Percentiles rank a stretch among this genome's conserved stretches.
Evolutionary conservation across 2,329 filamentous ascomycete species (phyloP).

Genomic region (Xenoacremonium recifei): DNA sequence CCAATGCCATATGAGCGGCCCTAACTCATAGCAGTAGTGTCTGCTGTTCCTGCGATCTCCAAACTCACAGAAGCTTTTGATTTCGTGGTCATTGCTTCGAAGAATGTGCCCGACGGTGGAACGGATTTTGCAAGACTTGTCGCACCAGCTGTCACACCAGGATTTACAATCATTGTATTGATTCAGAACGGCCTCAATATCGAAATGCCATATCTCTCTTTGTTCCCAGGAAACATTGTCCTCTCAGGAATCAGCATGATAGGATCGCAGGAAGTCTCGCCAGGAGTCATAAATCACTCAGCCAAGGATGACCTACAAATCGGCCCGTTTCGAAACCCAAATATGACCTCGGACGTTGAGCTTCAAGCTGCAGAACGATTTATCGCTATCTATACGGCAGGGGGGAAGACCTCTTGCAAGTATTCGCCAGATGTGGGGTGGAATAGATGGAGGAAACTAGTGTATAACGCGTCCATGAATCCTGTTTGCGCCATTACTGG

Average conservation of each 20-base stretch:
- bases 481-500: conserved; percentile 49
- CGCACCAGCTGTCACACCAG: conserved; percentile 48
- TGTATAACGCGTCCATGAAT: conserved; percentile 56
- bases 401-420: conserved; percentile 41
- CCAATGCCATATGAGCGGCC: too few relatives aligned
- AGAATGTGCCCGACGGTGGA: conserved; percentile 54
- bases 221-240: conserved; percentile 51
- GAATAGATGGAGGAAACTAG: conserved; percentile 49
- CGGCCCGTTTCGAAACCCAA: conserved; percentile 45
- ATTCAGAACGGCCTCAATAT: conserved; percentile 66
- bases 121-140: conserved; percentile 50
- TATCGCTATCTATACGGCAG: conserved; percentile 44
- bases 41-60: too few relatives aligned
- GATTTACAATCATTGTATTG: conserved; percentile 53
- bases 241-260: conserved; percentile 54
- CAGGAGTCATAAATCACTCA: conserved; percentile 51
- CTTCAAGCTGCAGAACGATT: conserved; percentile 39
- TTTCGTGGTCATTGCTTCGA: conserved; percentile 57
- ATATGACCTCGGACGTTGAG: conserved; percentile 20
- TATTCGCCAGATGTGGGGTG: conserved; percentile 42
- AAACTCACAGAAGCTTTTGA: conserved; percentile 50
- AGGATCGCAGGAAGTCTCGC: conserved; percentile 45
- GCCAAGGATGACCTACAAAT: conserved; percentile 49
- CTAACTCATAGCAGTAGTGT: too few relatives aligned
- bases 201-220: conserved; percentile 48